phyloP scores from a whole-genome alignment of 2,329 filamentous ascomycete genomes.

The Coleophoma cylindrospora region DNA sequence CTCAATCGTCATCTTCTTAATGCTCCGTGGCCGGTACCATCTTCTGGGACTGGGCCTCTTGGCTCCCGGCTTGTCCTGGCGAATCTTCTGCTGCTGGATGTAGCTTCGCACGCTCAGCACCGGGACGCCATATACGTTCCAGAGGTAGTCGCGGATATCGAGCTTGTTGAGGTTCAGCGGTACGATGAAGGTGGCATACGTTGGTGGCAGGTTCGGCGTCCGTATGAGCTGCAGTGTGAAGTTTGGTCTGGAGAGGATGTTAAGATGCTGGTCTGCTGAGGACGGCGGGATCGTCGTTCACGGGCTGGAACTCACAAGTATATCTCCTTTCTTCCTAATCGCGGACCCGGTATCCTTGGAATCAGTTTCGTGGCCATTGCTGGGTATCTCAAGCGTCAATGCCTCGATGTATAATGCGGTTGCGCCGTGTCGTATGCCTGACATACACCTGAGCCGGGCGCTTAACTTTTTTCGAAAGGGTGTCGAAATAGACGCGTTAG shows the following conservation, averaged over 20 bases:
- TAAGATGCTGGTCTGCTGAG: neutral
- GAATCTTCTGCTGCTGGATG: slow-evolving; percentile 64
- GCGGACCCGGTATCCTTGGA: slow-evolving; percentile 16
- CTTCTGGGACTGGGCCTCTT: slow-evolving; percentile 39
- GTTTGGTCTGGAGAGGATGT: slow-evolving; percentile 56
- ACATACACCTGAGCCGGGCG: neutral
- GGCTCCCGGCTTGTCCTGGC: slow-evolving; percentile 39
- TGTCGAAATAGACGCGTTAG: neutral
- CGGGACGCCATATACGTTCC: slow-evolving; percentile 75
- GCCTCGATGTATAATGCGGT: neutral
- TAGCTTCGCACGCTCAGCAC: slow-evolving; percentile 71
- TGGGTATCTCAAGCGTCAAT: neutral
- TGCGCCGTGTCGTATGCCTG: neutral
- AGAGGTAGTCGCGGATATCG: slow-evolving; percentile 92
- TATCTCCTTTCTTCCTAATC: slow-evolving; percentile 47
- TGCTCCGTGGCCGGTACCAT: slow-evolving; percentile 64
- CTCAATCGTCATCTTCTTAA: slow-evolving; percentile 95
- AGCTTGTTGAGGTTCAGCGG: slow-evolving; percentile 93
- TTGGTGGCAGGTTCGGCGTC: slow-evolving; percentile 66
- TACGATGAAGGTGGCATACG: slow-evolving; percentile 84
- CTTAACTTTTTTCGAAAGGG: neutral
- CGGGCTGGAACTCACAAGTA: slow-evolving; percentile 42
- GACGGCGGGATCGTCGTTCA: neutral
- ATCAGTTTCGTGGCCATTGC: slow-evolving; percentile 13
- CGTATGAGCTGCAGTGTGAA: slow-evolving; percentile 77